phyloP scores from a whole-genome alignment of 139 green algal species.

The Coelastrella sp. region DNA sequence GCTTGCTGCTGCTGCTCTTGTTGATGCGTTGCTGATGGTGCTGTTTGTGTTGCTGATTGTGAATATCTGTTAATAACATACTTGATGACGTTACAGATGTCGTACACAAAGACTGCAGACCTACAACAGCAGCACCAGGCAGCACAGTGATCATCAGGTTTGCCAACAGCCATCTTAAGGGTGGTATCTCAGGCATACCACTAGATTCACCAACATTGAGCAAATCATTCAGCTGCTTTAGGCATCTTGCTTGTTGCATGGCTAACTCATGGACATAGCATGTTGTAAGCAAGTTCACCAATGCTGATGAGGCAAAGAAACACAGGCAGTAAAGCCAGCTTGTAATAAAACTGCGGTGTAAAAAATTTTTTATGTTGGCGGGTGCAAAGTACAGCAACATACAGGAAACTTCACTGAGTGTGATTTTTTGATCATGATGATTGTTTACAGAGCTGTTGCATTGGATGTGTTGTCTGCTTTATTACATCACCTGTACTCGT shows the following conservation, averaged over 20 bases:
- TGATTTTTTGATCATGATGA: background rate
- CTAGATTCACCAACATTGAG: background rate
- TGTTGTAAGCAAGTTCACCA: too few species aligned
- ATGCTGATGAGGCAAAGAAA: too few species aligned
- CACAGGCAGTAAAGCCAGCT: too few species aligned
- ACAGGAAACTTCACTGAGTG: background rate
- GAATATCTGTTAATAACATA: background rate
- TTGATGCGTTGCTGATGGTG: background rate
- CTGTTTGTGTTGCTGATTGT: background rate
- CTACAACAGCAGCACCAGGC: conserved; percentile 17
- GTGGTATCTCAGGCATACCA: background rate
- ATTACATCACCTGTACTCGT: conserved; percentile 56
- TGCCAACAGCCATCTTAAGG: background rate
- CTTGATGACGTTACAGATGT: conserved; percentile 49
- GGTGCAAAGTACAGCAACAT: too few species aligned
- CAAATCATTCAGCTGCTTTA: too few species aligned
- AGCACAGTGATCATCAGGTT: too few species aligned
- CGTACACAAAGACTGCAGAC: conserved; percentile 57
- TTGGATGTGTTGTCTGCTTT: too few species aligned
- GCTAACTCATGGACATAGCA: too few species aligned
- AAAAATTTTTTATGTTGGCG: too few species aligned
- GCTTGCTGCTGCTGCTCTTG: conserved; percentile 31
- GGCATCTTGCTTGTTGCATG: too few species aligned
- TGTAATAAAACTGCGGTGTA: too few species aligned
- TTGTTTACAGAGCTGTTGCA: background rate